These are phyloP conservation scores for Corylus heterophylla DNA, from an alignment of 306 rosid species.

Conservation along the genomic window DNA sequence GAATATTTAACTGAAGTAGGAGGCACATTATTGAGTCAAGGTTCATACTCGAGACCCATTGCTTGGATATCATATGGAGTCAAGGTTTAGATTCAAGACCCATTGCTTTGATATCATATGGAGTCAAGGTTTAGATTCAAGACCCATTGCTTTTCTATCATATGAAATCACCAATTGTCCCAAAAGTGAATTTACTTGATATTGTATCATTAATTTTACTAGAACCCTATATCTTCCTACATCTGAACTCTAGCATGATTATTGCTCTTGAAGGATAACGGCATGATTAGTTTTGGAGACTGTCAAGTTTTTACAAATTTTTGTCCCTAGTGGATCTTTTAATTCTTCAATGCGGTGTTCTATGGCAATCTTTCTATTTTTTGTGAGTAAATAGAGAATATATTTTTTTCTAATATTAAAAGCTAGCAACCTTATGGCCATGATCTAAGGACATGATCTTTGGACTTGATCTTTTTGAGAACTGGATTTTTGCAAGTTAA, in stretches of 20 bases:
- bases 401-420: background rate
- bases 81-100: too few species aligned
- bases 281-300: background rate
- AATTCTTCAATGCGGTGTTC: background rate
- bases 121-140: too few species aligned
- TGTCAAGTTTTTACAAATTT: background rate
- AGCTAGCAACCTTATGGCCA: background rate
- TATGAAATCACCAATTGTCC: too few species aligned
- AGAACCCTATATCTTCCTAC: background rate
- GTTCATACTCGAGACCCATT: too few species aligned
- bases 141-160: too few species aligned
- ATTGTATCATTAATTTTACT: background rate
- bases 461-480: background rate
- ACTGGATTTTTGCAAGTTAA: background rate
- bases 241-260: background rate
- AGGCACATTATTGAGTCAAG: too few species aligned
- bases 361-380: background rate
- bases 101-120: too few species aligned
- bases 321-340: background rate
- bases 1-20: too few species aligned
- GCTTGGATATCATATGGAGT: too few species aligned
- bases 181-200: too few species aligned
- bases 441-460: too few species aligned
- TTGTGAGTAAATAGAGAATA: background rate
- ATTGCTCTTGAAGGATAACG: slow-evolving; percentile 3